Evolutionary conservation across 106 monocot genomes (phyloP), one percentile per base, ranked within the genome.

Genomic region (Dendrobium nobile): DNA sequence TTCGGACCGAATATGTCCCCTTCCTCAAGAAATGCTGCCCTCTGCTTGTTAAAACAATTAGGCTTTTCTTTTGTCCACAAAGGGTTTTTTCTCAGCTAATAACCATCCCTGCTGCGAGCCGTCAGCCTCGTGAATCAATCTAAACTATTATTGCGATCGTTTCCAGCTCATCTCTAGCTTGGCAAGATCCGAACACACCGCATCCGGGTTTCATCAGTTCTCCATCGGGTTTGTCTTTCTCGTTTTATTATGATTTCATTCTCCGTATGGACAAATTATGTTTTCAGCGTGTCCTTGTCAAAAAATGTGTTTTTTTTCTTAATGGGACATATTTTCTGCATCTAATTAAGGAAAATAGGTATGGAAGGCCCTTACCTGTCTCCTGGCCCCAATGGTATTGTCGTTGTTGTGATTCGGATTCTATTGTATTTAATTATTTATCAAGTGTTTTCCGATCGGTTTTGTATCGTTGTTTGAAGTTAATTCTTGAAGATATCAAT

Each of bases 221-320:
- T 44, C n/a, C 74, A 10, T 44, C 74, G 20, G 74, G 74, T 74
- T 74, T 44, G 74, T 20, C 19, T 74, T 74, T 74, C 42, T 74
- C 20, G 16, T 16, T 74, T n/a, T 74, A 22, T 74, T 19, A 19
- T 41, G 18, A 19, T 0, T 42, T 43, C 8, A 20, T 44, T 74
- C 6, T 20, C 7, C 18, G 11, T 70, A 16, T 61, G 0, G 61
- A 1, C 10, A 56, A 11, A 16, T 56, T 56, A 11, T 2, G 56
- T 19, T 56, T 16, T 56, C 10, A 61, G 20, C 51, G 15, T 10
- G 13, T 51, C 1, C 15, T 51, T 11, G 3, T 13, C 15, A 13
- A 13, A 51, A 11, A 13, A 13, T 13, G 51, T 51, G 13, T 13
- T 2, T 11, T 10, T 15, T 0, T 51, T 10, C 13, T 51, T 51